These are phyloP conservation scores for Ilyonectria robusta DNA, from an alignment of 2,329 filamentous ascomycete genomes.

Conservation along the genomic window DNA sequence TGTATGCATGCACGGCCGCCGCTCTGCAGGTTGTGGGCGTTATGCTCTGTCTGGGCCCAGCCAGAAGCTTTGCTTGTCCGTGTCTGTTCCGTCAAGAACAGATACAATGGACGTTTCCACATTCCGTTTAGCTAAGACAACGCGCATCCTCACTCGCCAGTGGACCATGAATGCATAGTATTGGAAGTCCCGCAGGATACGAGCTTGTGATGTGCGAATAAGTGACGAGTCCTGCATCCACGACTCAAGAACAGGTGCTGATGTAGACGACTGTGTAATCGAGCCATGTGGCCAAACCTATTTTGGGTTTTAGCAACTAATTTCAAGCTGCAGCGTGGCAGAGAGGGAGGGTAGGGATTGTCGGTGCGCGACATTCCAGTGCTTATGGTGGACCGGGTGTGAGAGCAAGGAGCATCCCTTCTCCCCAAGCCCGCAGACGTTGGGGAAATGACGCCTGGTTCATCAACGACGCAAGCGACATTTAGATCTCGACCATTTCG, in stretches of 20 bases:
- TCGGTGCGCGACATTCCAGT: conserved; percentile 39
- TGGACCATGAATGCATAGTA: not conserved
- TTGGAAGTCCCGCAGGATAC: conserved; percentile 10
- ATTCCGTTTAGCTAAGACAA: not conserved
- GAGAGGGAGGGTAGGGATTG: conserved; percentile 34
- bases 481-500: conserved; percentile 39
- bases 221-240: conserved; percentile 36
- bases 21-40: conserved; percentile 34
- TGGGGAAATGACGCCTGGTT: conserved; percentile 47
- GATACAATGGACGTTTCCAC: conserved; percentile 9
- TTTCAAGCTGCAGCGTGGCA: conserved; percentile 39
- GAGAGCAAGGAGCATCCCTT: conserved; percentile 44
- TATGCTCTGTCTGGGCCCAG: conserved; percentile 31
- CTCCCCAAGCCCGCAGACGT: conserved; percentile 29
- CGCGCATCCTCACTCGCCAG: conserved; percentile 5
- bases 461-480: conserved; percentile 38
- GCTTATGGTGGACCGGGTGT: conserved; percentile 35
- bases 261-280: conserved; percentile 30
- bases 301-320: conserved; percentile 33
- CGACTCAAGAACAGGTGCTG: conserved; percentile 39
- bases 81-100: conserved; percentile 23
- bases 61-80: conserved; percentile 35
- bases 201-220: conserved; percentile 3
- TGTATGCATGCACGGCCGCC: conserved; percentile 39
- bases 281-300: conserved; percentile 29